These are phyloP conservation scores for Lolium rigidum DNA, from an alignment of 176 grass and related monocot species.

Conservation along the genomic window DNA sequence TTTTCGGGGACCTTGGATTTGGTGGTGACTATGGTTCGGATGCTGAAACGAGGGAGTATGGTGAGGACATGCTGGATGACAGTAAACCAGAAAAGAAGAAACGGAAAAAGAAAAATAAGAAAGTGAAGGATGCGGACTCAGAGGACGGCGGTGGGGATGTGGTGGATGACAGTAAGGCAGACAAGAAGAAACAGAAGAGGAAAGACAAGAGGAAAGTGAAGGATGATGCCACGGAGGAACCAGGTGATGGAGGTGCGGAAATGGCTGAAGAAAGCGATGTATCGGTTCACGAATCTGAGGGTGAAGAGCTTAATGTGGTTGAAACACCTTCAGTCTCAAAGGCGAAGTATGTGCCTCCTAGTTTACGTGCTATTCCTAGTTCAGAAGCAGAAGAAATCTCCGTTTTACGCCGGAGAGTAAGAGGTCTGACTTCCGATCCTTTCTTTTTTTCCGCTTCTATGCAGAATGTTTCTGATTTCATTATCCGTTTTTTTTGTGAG, in stretches of 20 bases:
- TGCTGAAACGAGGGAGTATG: conserved; percentile 43
- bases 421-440: conserved; percentile 50
- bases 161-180: background rate
- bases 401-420: conserved; percentile 64
- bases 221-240: conserved; percentile 45
- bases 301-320: conserved; percentile 38
- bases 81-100: conserved; percentile 48
- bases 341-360: conserved; percentile 74
- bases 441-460: conserved; percentile 14
- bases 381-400: conserved; percentile 80
- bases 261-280: conserved; percentile 40
- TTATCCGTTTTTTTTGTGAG: conserved; percentile 2
- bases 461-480: conserved; percentile 14
- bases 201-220: conserved; percentile 57
- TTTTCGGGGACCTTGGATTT: conserved; percentile 60
- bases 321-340: conserved; percentile 45
- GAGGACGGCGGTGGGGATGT: conserved; percentile 21
- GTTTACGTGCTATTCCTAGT: conserved; percentile 51
- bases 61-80: background rate
- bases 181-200: conserved; percentile 51
- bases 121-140: conserved; percentile 31
- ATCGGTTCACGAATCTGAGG: conserved; percentile 22
- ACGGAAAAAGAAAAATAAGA: conserved; percentile 57
- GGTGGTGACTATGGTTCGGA: conserved; percentile 41
- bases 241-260: conserved; percentile 25